phyloP scores from a whole-genome alignment of 73 alveolate genomes.

The Urostyla sp. region DNA sequence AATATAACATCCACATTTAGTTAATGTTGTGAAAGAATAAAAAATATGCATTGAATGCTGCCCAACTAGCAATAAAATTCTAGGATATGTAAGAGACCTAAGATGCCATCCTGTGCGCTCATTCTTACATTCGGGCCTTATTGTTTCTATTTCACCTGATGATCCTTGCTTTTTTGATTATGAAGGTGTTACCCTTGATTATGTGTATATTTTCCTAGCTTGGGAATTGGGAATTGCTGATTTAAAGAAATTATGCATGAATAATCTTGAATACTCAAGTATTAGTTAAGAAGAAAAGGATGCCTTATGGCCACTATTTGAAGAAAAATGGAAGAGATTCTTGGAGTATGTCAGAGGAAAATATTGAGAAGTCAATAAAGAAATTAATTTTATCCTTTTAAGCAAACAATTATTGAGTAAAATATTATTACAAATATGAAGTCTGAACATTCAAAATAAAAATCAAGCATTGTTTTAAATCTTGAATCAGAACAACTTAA shows the following conservation, averaged over 20 bases:
- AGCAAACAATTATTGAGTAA: too few species aligned
- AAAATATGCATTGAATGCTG: conserved; percentile 67
- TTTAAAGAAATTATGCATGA: conserved; percentile 45
- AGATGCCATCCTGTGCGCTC: conserved; percentile 73
- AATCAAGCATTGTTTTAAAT: neutral
- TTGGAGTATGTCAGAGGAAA: conserved; percentile 27
- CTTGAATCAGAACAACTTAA: conserved; percentile 27
- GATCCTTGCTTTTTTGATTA: conserved; percentile 80
- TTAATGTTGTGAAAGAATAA: conserved; percentile 36
- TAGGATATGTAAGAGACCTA: conserved; percentile 66
- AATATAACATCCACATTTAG: conserved; percentile 60
- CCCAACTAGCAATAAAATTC: conserved; percentile 62
- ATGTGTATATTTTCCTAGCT: conserved; percentile 53
- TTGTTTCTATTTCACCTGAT: conserved; percentile 74
- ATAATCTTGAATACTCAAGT: conserved; percentile 32
- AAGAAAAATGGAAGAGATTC: conserved; percentile 48
- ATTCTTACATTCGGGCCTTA: conserved; percentile 62
- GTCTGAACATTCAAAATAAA: neutral
- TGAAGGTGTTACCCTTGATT: conserved; percentile 72
- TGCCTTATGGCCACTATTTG: conserved; percentile 18
- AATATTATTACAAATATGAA: neutral
- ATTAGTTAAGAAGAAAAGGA: conserved; percentile 43
- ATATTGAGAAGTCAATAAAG: conserved; percentile 3
- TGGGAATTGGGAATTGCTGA: conserved; percentile 69
- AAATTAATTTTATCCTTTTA: too few species aligned